Base-by-base conservation (phyloP, 768 basidiomycete species). In the Wakefieldia striispora region DNA sequence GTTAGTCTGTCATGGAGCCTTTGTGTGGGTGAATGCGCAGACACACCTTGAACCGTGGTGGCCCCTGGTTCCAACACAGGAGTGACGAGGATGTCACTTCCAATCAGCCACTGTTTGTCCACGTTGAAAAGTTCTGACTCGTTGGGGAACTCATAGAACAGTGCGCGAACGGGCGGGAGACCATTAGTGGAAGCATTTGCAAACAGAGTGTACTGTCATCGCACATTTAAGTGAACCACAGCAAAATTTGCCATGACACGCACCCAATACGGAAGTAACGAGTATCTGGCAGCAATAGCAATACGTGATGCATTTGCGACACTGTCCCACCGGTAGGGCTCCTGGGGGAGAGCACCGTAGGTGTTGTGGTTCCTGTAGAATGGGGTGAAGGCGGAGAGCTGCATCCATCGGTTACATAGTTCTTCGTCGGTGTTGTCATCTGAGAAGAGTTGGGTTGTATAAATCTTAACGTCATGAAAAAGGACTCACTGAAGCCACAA, bases 341-440 rank as follows among this genome's bases (percentile, higher is more conserved):
- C 88, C 63, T 91, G 90, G n/a, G 81, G 69, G 24, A 88, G 72
- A 5, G 86, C 84, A 20, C 80, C 80, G 45, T 71, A 72, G 27
- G 74, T 66, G 53, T 88, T 88, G 64, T 91, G 90, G 64, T 91
- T 92, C 44, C 89, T 74, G 65, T 81, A 90, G 74, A 92, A 92
- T 6, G 89, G 89, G 23, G 78, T 77, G 64, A 91, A 91, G 1
- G 88, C 89, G 3, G 85, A 75, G n/a, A 91, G 76, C 63, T 86
- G 83, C 88, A 88, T 90, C 90, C 90, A 92, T 16, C 90, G 78
- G 53, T 83, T 84, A 67, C 87, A 88, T 10, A 92, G 75, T 63
- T 91, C 88, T 65, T 91, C 89, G 56, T 88, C 80, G 8, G 84
- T 83, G 63, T 91, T 89, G 3, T 72, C 79, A 53, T 50, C 61